Conservation (phyloP, 1,284 basidiomycete species). For the Thelephora terrestris region DNA sequence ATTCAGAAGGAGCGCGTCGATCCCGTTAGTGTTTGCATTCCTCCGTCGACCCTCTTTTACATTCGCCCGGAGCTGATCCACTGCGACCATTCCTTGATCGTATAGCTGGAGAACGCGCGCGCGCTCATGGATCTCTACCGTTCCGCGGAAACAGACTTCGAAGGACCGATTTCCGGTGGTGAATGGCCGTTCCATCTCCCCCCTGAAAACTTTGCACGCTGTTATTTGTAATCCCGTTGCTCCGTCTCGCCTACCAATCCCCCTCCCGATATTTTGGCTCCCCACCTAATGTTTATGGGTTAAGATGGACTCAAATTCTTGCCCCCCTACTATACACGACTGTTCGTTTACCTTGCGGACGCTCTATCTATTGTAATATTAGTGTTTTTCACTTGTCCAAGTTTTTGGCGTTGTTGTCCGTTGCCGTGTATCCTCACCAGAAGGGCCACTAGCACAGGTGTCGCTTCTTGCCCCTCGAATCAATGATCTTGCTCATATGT, state of each 20-base stretch:
- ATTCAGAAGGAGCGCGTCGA: constrained; percentile 61
- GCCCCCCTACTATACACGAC: too few species aligned
- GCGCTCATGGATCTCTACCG: constrained; percentile 70
- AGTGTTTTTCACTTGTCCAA: too few species aligned
- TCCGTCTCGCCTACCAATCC: neutral
- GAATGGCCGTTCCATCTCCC: constrained; percentile 71
- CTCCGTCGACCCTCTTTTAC: constrained; percentile 1
- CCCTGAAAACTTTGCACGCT: constrained; percentile 68
- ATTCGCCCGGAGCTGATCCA: neutral
- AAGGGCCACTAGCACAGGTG: too few species aligned
- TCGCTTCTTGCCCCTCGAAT: too few species aligned
- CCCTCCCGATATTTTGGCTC: neutral
- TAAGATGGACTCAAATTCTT: too few species aligned
- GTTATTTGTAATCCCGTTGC: constrained; percentile 40
- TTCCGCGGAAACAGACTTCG: constrained; percentile 57
- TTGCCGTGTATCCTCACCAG: too few species aligned
- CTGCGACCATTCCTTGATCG: constrained; percentile 1
- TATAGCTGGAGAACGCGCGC: constrained; percentile 66
- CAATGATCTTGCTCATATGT: too few species aligned
- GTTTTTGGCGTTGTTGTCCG: too few species aligned
- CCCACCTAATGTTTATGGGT: too few species aligned
- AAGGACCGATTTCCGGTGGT: constrained; percentile 42
- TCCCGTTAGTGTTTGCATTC: constrained; percentile 39
- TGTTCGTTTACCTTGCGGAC: too few species aligned
- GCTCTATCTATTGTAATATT: too few species aligned